Base-by-base conservation (phyloP, 2,329 filamentous ascomycete species). In the Aschersonia sp. region DNA sequence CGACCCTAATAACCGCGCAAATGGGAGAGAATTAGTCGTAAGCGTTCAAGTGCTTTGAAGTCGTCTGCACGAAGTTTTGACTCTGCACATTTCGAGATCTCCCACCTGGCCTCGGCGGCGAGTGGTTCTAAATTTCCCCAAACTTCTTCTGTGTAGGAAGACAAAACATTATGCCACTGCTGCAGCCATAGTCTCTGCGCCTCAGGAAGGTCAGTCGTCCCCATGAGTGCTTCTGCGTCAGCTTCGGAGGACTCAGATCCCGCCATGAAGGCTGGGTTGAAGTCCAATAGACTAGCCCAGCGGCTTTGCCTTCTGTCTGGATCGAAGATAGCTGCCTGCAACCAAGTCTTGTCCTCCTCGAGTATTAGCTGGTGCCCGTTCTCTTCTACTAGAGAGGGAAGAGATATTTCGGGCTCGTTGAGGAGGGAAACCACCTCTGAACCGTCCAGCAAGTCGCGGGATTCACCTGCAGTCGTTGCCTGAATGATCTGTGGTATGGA, bases 121-220 rank as follows among this genome's bases (percentile, higher is more conserved):
- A 83, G 63, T 4, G 73, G 68, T 32, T 69, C 62, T 22, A 84
- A 59, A 48, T 76, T 77, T 22, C 81, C 82, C 82, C 81, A 85
- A 30, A 85, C 80, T 48, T 83, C 76, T 56, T 84, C 78, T 0
- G 71, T 71, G 53, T 83, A 82, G 35, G 67, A 63, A 2, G 66
- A 70, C 30, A 81, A 63, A 6, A 80, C 74, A 41, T 68, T 66
- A 35, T 68, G 67, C 77, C 77, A 81, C 54, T 77, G 70, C 37
- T 66, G 61, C 10, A 75, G 59, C 75, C 76, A 79, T 12, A 62
- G 53, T 44, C 63, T 55, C 55, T 61, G 68, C 29, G 67, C 68
- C 49, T 66, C 64, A 5, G 56, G 53, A 0, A 56, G 41, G 50
- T 72, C 64, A 2, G 53, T 50, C 6, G 64, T 61, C 10, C 73